These are phyloP conservation scores for Nemania abortiva DNA, from an alignment of 2,329 filamentous ascomycete genomes.

Conservation along the genomic window DNA sequence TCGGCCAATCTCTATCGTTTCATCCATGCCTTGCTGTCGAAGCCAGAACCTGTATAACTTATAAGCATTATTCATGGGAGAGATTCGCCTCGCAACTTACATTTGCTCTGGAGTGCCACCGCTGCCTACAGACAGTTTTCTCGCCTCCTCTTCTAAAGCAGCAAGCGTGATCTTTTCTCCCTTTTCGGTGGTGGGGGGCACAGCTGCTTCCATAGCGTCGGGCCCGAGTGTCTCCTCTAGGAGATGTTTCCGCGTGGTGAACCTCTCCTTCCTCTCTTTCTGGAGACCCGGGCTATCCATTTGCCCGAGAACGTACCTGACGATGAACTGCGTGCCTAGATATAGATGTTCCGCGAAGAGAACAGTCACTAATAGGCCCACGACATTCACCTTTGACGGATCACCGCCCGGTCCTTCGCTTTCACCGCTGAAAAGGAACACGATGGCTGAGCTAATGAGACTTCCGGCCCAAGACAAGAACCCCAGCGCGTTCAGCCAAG, in stretches of 20 bases:
- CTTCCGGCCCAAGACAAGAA: conserved; percentile 96
- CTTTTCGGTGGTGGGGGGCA: conserved; percentile 60
- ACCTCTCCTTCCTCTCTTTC: conserved; percentile 85
- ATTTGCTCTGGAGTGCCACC: conserved; percentile 64
- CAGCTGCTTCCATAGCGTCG: conserved; percentile 63
- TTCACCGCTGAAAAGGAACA: conserved; percentile 86
- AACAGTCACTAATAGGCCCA: conserved; percentile 84
- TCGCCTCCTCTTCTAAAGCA: conserved; percentile 73
- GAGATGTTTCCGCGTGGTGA: conserved; percentile 81
- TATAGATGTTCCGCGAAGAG: conserved; percentile 92
- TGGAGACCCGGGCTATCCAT: conserved; percentile 88
- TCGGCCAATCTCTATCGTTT: conserved; percentile 69
- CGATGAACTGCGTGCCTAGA: conserved; percentile 78
- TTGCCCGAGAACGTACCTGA: conserved; percentile 80
- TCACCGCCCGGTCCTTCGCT: conserved; percentile 73
- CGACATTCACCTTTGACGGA: conserved; percentile 78
- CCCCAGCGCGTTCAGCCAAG: conserved; percentile 86
- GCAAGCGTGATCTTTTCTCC: conserved; percentile 74
- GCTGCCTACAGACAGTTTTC: conserved; percentile 62
- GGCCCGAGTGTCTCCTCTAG: conserved; percentile 78
- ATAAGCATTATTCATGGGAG: conserved; percentile 24
- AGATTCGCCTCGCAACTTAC: conserved; percentile 53
- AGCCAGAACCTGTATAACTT: conserved; percentile 66
- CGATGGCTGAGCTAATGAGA: conserved; percentile 85
- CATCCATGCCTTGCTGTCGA: conserved; percentile 68